A percentile compares a stretch with the other conserved stretches of the same genome.
Conservation (phyloP, 257 asterid species). For the Schizonepeta tenuifolia region DNA sequence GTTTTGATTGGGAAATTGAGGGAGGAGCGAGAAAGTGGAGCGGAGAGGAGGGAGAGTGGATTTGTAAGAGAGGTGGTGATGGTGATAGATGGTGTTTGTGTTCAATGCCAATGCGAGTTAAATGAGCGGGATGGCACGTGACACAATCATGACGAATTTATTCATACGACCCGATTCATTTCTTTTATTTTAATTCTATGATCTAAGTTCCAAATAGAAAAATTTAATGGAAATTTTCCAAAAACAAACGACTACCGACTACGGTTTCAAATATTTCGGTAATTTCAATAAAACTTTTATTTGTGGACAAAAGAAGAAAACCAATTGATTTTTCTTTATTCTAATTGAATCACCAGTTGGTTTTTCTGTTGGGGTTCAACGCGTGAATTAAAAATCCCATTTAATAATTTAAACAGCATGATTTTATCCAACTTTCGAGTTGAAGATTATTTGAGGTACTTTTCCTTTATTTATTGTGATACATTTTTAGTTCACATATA, state of each 20-base stretch:
- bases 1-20: neutral
- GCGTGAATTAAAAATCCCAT: neutral
- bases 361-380: neutral
- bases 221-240: neutral
- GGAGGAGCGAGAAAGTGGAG: constrained; percentile 3
- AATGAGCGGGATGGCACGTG: constrained; percentile 2
- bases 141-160: neutral
- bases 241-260: too few species aligned
- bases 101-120: neutral
- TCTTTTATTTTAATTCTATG: neutral
- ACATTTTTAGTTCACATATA: neutral
- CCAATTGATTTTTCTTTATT: too few species aligned
- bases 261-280: too few species aligned
- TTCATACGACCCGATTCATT: neutral
- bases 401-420: too few species aligned
- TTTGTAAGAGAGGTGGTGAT: constrained; percentile 14
- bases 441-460: too few species aligned
- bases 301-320: neutral
- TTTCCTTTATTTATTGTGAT: neutral
- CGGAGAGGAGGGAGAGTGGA: neutral
- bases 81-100: neutral
- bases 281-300: too few species aligned
- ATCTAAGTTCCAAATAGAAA: neutral
- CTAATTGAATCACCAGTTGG: neutral
- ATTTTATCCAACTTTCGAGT: too few species aligned